Evolutionary conservation across 169 alveolate genomes (phyloP).

Genomic region (Cryptosporidium baileyi): DNA sequence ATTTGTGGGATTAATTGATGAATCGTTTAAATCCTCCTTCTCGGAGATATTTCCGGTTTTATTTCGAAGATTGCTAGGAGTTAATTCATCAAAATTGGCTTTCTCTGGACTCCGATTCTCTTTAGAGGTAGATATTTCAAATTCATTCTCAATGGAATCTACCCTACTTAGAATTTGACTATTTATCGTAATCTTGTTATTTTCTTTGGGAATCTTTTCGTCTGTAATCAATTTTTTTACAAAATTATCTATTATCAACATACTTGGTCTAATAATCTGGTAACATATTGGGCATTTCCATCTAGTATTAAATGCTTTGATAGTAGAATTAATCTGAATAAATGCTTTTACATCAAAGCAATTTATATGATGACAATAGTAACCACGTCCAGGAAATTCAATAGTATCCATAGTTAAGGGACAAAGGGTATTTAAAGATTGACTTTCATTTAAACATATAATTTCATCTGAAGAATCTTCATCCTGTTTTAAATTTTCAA

Average conservation of each 20-base stretch:
- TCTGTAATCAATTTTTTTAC: slow-evolving; percentile 77
- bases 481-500: background rate
- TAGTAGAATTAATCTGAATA: slow-evolving; percentile 84
- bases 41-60: background rate
- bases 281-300: slow-evolving; percentile 93
- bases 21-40: background rate
- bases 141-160: background rate
- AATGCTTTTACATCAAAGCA: slow-evolving; percentile 89
- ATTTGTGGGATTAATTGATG: too few relatives aligned
- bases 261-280: slow-evolving; percentile 83
- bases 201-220: slow-evolving; percentile 36
- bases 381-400: slow-evolving; percentile 89
- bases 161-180: background rate
- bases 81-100: background rate
- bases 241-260: slow-evolving; percentile 84
- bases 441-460: slow-evolving; percentile 45
- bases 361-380: slow-evolving; percentile 87
- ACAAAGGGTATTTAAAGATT: slow-evolving; percentile 45
- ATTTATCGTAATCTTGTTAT: slow-evolving; percentile 30
- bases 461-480: slow-evolving; percentile 51
- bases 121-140: background rate
- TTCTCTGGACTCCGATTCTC: background rate
- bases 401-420: slow-evolving; percentile 76
- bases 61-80: background rate
- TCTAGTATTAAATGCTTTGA: slow-evolving; percentile 89